Base-by-base conservation (phyloP, 78 protist species). In the Mantamonas sphyraenae region DNA sequence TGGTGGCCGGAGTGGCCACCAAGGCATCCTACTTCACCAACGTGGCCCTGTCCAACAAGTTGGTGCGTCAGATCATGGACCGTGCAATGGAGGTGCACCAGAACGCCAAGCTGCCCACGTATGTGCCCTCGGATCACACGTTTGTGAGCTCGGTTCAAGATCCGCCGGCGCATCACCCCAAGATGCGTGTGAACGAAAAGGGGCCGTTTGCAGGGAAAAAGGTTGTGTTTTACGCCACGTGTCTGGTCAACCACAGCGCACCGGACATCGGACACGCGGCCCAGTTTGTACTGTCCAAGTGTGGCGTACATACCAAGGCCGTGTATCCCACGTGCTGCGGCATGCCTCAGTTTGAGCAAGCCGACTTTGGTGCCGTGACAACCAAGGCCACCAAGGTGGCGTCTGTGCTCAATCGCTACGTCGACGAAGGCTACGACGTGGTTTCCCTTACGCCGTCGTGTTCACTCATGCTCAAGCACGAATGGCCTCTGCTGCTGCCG, bases 261-360 rank as follows among this genome's bases (percentile, higher is more conserved):
- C 69, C 69, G 47, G 69, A 26, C 26, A 30, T 64, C 51, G 69
- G 47, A 12, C 31, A n/a, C 30, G 34, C 69, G 30, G 51, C 69
- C 19, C 30, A 9, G 14, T 19, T 10, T 14, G 69, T 64, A 9
- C 69, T 64, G 14, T 10, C 24, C 34, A 47, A 64, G 30, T 20
- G 16, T 30, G 69, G 69, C 19, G 69, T 64, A 10, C 34, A 55
- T 64, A 17, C 17, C 17, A 17, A 60, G 19, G 17, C 51, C 64
- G 16, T 17, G 64, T 60, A 60, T 60, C 31, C 35, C 14, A 17
- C 33, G 16, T 60, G 64, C 64, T 60, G 64, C 35, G 64, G 64
- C 16, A 60, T 60, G 64, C 64, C 64, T 34, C 64, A 60, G 64
- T 60, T 60, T 14, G 64, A 60, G 19, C n/a, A n/a, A n/a, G n/a